Conservation (phyloP, 2,329 filamentous ascomycete genomes). For the Huntiella moniliformis region DNA sequence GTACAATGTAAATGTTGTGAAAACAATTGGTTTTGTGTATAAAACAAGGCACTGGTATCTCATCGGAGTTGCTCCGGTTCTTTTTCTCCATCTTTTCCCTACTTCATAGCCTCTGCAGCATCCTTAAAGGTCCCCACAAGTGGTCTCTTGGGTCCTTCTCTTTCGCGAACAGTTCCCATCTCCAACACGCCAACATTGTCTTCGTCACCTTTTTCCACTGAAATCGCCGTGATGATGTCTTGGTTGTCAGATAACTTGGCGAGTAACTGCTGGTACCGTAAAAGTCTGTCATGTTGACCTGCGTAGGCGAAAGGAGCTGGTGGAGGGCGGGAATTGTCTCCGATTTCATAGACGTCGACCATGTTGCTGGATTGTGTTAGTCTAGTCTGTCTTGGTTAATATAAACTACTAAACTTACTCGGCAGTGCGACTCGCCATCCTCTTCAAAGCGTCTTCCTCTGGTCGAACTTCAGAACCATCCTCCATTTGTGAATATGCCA, state of each 20-base stretch:
- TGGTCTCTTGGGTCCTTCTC: slow-evolving; percentile 27
- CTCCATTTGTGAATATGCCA: slow-evolving; percentile 36
- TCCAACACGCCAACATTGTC: slow-evolving; percentile 28
- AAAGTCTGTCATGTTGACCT: slow-evolving; percentile 35
- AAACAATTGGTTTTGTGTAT: too few relatives aligned
- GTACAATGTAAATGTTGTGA: too few relatives aligned
- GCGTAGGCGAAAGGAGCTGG: slow-evolving; percentile 27
- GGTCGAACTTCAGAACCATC: slow-evolving; percentile 44
- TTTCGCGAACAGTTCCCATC: slow-evolving; percentile 18
- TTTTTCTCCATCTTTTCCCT: neutral
- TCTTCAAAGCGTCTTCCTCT: slow-evolving; percentile 45
- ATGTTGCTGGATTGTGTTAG: slow-evolving; percentile 32
- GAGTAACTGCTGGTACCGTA: slow-evolving; percentile 42
- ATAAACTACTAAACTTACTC: slow-evolving; percentile 40
- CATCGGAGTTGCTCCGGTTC: too few relatives aligned
- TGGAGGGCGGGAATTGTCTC: slow-evolving; percentile 23
- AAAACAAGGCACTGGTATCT: too few relatives aligned
- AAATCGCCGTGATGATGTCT: slow-evolving; percentile 22
- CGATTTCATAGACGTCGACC: slow-evolving; percentile 47
- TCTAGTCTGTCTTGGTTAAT: too few relatives aligned
- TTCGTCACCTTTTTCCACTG: slow-evolving; percentile 27
- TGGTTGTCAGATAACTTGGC: slow-evolving; percentile 36
- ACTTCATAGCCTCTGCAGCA: slow-evolving; percentile 31
- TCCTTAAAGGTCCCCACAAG: slow-evolving; percentile 43
- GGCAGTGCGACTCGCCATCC: slow-evolving; percentile 44